Base-by-base conservation (phyloP, 257 asterid genomes). In the Oldenlandia corymbosa region DNA sequence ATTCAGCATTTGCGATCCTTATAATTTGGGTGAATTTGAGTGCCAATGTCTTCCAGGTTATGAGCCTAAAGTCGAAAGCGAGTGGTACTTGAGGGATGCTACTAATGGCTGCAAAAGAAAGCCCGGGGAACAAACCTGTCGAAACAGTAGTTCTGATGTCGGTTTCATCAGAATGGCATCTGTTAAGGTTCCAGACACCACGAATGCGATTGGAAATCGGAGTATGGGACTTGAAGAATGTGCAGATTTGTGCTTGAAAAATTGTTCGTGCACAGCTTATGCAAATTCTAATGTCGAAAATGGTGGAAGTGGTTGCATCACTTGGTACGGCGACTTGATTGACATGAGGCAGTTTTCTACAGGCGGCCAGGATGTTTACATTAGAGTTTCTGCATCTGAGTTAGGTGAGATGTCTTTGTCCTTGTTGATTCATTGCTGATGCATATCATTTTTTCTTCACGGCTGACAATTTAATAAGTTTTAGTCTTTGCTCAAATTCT, bases 281-380 rank as follows among this genome's bases (percentile, higher is more conserved):
- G 56, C 81, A 17, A 66, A 64, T 47, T 71, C 79, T 18, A 72
- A 79, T 36, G 64, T 76, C n/a, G 76, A 68, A 61, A 65, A 17
- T 11, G 75, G 79, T 7, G 75, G 67, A 37, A 70, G 65, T 34
- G 84, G 84, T 47, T 79, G 84, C 75, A 24, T 79, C 58, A 54
- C 70, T 64, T 79, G 84, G 84, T 65, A 70, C 10, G 79, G 75
- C 5, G 68, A 70, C 26, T 52, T 79, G 67, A 30, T 21, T 26
- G 84, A 79, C 62, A 66, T 68, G 16, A 76, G 76, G 71, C 72
- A 62, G 42, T 75, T 75, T 36, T 54, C 73, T 49, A 46, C 72
- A 54, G 78, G 69, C 4, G 78, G 73, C 57, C 84, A 72, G 50
- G 84, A 74, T 58, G 58, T 78, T 14, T 74, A 65, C 60, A 31